Evolutionary conservation across 108 stramenopile genomes (phyloP), one percentile per base, ranked within the genome.

Genomic region (Cylindrotheca fusiformis): DNA sequence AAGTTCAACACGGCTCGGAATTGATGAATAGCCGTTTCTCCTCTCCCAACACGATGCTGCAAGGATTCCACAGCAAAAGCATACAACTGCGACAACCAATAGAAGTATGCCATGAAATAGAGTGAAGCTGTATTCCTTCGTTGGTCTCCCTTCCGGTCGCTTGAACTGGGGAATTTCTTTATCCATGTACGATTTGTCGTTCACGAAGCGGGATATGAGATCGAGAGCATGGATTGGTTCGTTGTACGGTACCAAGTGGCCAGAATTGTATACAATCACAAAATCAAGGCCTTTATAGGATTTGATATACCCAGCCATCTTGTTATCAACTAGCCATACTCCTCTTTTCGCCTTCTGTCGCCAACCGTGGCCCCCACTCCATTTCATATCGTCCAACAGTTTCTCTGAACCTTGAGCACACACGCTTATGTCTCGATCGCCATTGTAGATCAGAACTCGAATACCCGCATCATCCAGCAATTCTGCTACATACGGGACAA

Each of bases 201-300:
- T 79, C 33, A 84, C 30, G 22, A 86, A 52, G 57, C 85, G 69
- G 12, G 61, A 69, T 23, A 86, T 69, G 59, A 90, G 53, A 51
- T 90, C 81, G 6, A 84, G 63, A 19, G 80, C 62, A 29, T 53
- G 65, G 27, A 47, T 27, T 4, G 85, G 78, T 36, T 70, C 67
- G 52, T 90, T 90, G 63, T 73, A 75, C 3, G 88, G 88, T 8
- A 86, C 85, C 30, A 89, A 65, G 46, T 89, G 84, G 3, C 87
- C 84, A 25, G 76, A 76, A 48, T 86, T 86, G 46, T 77, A 78
- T 0, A 90, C 74, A 17, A 82, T 72, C 14, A 90, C 33, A 65
- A 86, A 84, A 19, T 80, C 59, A 18, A 90, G 63, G 20, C 74
- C 74, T 12, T 65, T 69, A 52, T 63, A 71, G 23, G 57, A 52